Percentiles rank a stretch among this genome's conserved stretches.
Conservation (phyloP, 2,329 filamentous ascomycete genomes). For the Neopestalotiopsis rosae region DNA sequence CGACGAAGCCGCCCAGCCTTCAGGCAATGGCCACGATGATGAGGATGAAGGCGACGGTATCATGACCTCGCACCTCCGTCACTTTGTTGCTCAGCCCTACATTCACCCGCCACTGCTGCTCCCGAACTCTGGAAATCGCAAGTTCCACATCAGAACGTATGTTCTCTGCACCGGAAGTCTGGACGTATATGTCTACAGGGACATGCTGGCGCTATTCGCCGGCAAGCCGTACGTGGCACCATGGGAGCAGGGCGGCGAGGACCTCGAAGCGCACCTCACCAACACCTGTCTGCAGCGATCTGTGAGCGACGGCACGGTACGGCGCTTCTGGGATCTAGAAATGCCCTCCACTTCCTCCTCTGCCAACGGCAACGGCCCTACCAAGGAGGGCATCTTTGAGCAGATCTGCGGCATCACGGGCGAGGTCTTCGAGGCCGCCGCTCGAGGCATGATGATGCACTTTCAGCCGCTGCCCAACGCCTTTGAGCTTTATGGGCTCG, state of each 20-base stretch:
- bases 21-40: slow-evolving; percentile 20
- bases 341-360: slow-evolving; percentile 22
- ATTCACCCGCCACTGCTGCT: slow-evolving; percentile 86
- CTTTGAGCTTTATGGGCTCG: slow-evolving; percentile 91
- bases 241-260: slow-evolving; percentile 45
- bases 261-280: slow-evolving; percentile 82
- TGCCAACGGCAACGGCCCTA: slow-evolving; percentile 28
- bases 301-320: slow-evolving; percentile 68
- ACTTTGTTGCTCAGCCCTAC: slow-evolving; percentile 96
- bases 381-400: slow-evolving; percentile 67
- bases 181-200: slow-evolving; percentile 82
- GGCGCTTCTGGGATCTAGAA: slow-evolving; percentile 74
- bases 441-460: slow-evolving; percentile 82
- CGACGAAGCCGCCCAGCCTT: slow-evolving; percentile 31
- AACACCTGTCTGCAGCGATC: slow-evolving; percentile 89
- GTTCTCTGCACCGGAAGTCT: slow-evolving; percentile 82
- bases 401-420: slow-evolving; percentile 78
- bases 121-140: slow-evolving; percentile 66
- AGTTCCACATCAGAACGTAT: slow-evolving; percentile 96
- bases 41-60: slow-evolving; percentile 57
- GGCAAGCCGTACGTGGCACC: slow-evolving; percentile 74
- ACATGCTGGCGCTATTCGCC: slow-evolving; percentile 94
- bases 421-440: slow-evolving; percentile 86
- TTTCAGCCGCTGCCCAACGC: slow-evolving; percentile 89
- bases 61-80: slow-evolving; percentile 87